phyloP scores from a whole-genome alignment of 139 green algal genomes.

The Auxenochlorella pyrenoidosa region DNA sequence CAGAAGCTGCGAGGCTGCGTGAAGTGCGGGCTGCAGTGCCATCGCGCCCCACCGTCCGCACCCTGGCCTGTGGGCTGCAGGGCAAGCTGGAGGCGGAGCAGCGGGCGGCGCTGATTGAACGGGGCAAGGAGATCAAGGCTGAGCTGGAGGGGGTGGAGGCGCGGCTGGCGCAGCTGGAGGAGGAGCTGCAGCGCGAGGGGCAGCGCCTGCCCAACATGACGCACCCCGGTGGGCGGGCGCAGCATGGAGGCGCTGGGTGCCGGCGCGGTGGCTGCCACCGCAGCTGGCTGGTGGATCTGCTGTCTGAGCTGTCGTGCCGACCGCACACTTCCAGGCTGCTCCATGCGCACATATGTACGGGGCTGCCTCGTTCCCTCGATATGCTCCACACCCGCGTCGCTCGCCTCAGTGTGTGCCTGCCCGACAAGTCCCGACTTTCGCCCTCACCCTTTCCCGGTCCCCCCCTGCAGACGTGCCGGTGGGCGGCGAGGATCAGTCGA shows the following conservation, averaged over 20 bases:
- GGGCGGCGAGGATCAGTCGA: slow-evolving; percentile 85
- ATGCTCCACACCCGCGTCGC: too few relatives aligned
- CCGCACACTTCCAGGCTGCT: background rate
- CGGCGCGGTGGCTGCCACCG: background rate
- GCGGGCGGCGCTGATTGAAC: slow-evolving; percentile 77
- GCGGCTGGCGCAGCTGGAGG: slow-evolving; percentile 66
- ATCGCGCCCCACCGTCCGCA: background rate
- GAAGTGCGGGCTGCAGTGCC: too few relatives aligned
- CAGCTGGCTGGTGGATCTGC: background rate
- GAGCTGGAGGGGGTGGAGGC: slow-evolving; percentile 81
- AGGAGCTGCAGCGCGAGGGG: slow-evolving; percentile 87
- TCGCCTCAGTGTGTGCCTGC: too few relatives aligned
- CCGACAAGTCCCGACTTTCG: too few relatives aligned
- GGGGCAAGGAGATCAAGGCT: slow-evolving; percentile 93
- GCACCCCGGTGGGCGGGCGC: slow-evolving; percentile 73
- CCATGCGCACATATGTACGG: background rate
- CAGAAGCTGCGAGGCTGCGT: too few relatives aligned
- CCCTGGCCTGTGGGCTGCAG: slow-evolving; percentile 43
- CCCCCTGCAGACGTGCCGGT: slow-evolving; percentile 62
- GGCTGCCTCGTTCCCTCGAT: background rate
- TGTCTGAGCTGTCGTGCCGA: background rate
- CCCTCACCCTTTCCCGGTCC: too few relatives aligned
- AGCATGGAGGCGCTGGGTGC: background rate
- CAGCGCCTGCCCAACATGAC: slow-evolving; percentile 95
- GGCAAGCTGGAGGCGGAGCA: slow-evolving; percentile 86